Base-by-base conservation (phyloP, 805 yeast genomes). In the Schizosaccharomyces pombe region DNA sequence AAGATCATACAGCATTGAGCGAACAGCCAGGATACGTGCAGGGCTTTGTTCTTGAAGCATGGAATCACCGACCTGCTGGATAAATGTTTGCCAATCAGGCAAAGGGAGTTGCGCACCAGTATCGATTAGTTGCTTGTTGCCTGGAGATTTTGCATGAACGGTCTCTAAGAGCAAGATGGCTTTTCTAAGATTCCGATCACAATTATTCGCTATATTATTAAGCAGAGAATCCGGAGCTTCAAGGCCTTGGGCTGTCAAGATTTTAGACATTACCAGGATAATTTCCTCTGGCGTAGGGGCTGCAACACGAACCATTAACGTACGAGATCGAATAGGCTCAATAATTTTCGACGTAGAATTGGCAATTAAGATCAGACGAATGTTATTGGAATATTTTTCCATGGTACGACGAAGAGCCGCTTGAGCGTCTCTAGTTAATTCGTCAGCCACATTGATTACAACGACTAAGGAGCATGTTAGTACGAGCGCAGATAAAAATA, bases 401-500 rank as follows among this genome's bases (percentile, higher is more conserved):
- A 87, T 87, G 0, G 95, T 87, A 67, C 96, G 75, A 74, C 96
- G 78, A 57, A 87, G 70, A 0, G 96, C 96, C 3, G 95, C 94
- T 64, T 87, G 96, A 0, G 96, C 96, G 65, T 87, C 96, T 66
- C 94, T 75, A 22, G 86, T 80, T 58, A 87, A 71, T 5, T 85
- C 76, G 59, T 87, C 95, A 0, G 95, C 95, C 65, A 87, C 95
- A 63, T 87, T 86, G 52, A 87, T 86, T 12, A 87, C 75, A 28
- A 85, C 93, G 56, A 84, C 63, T 58, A 24, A n/a, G n/a, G n/a
- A n/a, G n/a, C 31, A 24, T 32, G 43, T 51, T 3, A 29, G 56
- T 5, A 29, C 32, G 34, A 37, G 49, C 30, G 12, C n/a, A 11
- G 47, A 2, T 26, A 2, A 12, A 29, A 6, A 1, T 47, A 30